Evolutionary conservation across 2,329 filamentous ascomycete species (phyloP), one percentile per base, ranked within the genome.

Genomic region (Ophiostoma populinum): DNA sequence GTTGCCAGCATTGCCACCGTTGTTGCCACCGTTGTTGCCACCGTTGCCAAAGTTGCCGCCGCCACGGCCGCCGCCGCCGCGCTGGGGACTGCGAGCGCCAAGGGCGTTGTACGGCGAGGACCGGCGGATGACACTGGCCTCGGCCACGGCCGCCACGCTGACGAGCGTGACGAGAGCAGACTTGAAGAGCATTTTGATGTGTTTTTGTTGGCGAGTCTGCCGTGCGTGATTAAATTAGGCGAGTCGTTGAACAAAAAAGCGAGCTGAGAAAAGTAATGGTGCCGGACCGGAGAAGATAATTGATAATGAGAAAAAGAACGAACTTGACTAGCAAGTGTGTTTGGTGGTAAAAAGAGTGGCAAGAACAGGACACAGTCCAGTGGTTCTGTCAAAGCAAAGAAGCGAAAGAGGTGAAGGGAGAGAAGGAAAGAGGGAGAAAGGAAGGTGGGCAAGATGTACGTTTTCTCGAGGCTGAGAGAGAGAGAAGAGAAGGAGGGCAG

Each of bases 141-240:
- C 63, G 37, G 55, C 48, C 29, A 60, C 48, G 38, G 54, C 54
- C 33, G 57, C 51, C 41, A 66, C 48, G 51, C 66, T 59, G 49
- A 65, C 42, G 16, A 70, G 57, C 55, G 62, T 57, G 32, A 65
- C 41, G 41, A 68, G 44, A 31, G 64, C 46, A 40, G 55, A 55
- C 51, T 67, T 66, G 49, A 67, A 48, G 49, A 67, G 59, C 67
- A 70, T 71, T 32, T 46, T 65, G 56, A 8, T 22, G 20, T 31
- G 16, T 37, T 19, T 20, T 11, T 32, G 12, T 21, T 19, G 20
- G 13, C 17, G 25, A 27, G 26, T 22, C 24, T 6, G 34, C 12
- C 21, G 46, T 37, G 26, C 21, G 32, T 36, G 46, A 35, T 33
- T 34, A 44, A 44, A 42, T 41, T 28, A 28, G 38, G 7, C 43